phyloP scores from a whole-genome alignment of 169 alveolate species.

The Babesia bigemina region DNA sequence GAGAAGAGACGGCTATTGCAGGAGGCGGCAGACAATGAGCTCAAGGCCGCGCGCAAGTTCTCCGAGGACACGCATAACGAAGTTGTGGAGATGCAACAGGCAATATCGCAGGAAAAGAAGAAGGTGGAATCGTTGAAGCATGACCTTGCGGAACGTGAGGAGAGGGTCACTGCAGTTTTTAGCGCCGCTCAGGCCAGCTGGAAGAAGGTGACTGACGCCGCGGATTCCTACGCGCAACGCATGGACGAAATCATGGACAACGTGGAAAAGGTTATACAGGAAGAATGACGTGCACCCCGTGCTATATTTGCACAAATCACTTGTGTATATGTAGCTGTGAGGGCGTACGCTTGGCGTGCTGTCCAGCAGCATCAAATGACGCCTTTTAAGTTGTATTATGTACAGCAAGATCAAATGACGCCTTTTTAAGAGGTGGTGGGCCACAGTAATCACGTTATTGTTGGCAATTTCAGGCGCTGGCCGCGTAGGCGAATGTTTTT shows the following conservation, averaged over 20 bases:
- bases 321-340: too few relatives aligned
- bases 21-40: slow-evolving; percentile 20
- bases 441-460: too few relatives aligned
- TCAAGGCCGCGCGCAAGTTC: slow-evolving; percentile 42
- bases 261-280: too few relatives aligned
- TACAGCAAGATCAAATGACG: too few relatives aligned
- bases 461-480: too few relatives aligned
- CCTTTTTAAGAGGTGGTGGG: too few relatives aligned
- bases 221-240: slow-evolving; percentile 10
- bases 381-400: too few relatives aligned
- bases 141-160: slow-evolving; percentile 15
- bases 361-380: too few relatives aligned
- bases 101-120: slow-evolving; percentile 9
- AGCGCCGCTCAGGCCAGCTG: background rate
- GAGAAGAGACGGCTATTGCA: slow-evolving; percentile 24
- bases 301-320: too few relatives aligned
- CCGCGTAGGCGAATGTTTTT: too few relatives aligned
- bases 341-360: too few relatives aligned
- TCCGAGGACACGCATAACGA: slow-evolving; percentile 29
- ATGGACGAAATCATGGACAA: background rate
- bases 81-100: background rate
- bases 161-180: slow-evolving; percentile 5
- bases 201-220: slow-evolving; percentile 24
- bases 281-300: too few relatives aligned
- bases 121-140: background rate